Base-by-base conservation (phyloP, 768 basidiomycete species). In the Leccinellum rugosiceps region DNA sequence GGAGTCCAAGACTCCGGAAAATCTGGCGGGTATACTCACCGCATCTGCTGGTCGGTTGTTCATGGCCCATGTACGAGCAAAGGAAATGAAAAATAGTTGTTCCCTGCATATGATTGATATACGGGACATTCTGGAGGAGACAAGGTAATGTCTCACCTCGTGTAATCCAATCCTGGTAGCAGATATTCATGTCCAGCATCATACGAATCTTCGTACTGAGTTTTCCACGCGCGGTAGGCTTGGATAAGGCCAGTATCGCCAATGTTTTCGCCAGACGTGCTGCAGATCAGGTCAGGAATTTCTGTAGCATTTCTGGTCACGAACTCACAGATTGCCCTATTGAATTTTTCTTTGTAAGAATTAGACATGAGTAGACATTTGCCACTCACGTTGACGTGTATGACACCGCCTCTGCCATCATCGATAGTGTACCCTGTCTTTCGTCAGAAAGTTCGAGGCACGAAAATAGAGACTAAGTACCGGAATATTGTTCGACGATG, bases 21-120 rank as follows among this genome's bases (percentile, higher is more conserved):
- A 14, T 34, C 55, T 30, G 59, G 31, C 23, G 48, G 46, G 28
- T 46, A 46, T 46, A 35, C 28, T 45, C 32, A 3, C 15, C 26
- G 48, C 25, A 38, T 41, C 83, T 45, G 84, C 87, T 25, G 90
- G 82, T 60, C 88, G 92, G 73, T 87, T 89, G 64, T 84, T 85
- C 66, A 84, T 80, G 0, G 87, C 92, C 92, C 92, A 96, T n/a
- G 89, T 84, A 26, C 89, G 83, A 14, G 84, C 94, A 66, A 91
- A 95, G 2, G 92, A 83, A 55, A 98, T 84, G 78, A 97, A 98
- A 77, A 98, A 98, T 28, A 98, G 74, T 76, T 98, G 95, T 41
- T 97, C 95, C 57, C 89, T 90, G 51, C 15, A 11, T 25, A 25
- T 14, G 31, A n/a, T 57, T n/a, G 38, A 58, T 46, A 21, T 0